Evolutionary conservation across 2,329 filamentous ascomycete genomes (phyloP).

Genomic region (Monilinia polystroma): DNA sequence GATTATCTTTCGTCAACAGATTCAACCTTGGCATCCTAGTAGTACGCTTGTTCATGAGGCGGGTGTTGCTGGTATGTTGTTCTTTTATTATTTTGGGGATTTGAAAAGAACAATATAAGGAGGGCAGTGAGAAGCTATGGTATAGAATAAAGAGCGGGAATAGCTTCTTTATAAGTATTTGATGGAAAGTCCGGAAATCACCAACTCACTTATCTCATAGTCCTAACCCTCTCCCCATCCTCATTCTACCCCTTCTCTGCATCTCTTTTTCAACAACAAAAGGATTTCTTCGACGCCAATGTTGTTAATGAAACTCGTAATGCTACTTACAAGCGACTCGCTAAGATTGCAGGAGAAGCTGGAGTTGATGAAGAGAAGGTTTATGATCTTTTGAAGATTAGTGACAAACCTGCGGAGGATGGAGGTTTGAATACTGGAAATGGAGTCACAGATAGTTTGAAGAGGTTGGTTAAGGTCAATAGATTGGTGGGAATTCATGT

Average conservation of each 20-base stretch:
- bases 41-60: slow-evolving; percentile 81
- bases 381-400: slow-evolving; percentile 66
- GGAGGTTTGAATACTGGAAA: slow-evolving; percentile 78
- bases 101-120: background rate
- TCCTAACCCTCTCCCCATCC: slow-evolving; percentile 44
- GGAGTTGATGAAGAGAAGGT: slow-evolving; percentile 71
- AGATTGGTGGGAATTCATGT: slow-evolving; percentile 82
- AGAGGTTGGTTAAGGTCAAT: slow-evolving; percentile 77
- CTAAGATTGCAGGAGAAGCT: slow-evolving; percentile 65
- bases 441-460: slow-evolving; percentile 78
- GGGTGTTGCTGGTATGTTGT: slow-evolving; percentile 59
- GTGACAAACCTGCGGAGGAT: slow-evolving; percentile 64
- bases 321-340: slow-evolving; percentile 75
- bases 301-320: slow-evolving; percentile 85
- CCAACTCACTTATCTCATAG: background rate
- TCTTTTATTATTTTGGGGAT: background rate
- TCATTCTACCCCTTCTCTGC: slow-evolving; percentile 79
- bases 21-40: slow-evolving; percentile 94
- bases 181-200: background rate
- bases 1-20: slow-evolving; percentile 84
- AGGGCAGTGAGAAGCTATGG: background rate
- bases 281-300: slow-evolving; percentile 78
- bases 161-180: background rate
- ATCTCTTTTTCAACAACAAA: slow-evolving; percentile 60
- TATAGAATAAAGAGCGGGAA: background rate